These are phyloP conservation scores for Cymbopogon citratus DNA, from an alignment of 176 grass and related monocot genomes.

Conservation along the genomic window DNA sequence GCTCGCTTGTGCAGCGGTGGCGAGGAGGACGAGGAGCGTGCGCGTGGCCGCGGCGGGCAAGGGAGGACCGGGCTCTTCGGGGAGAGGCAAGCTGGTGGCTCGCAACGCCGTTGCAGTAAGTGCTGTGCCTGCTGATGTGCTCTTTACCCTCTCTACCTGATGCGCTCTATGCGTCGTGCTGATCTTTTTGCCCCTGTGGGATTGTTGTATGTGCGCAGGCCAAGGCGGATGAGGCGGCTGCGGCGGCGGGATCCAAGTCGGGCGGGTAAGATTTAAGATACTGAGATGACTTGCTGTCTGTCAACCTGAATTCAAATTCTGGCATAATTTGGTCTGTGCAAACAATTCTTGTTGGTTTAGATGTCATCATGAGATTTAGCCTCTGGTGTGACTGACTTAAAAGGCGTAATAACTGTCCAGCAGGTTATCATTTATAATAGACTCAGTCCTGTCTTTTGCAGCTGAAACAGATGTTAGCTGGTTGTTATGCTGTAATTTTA, in stretches of 20 bases:
- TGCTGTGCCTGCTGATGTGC: background rate
- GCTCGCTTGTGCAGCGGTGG: background rate
- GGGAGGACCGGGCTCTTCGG: background rate
- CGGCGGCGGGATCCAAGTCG: conserved; percentile 10
- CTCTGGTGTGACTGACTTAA: background rate
- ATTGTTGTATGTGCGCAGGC: conserved; percentile 25
- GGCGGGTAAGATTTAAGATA: conserved; percentile 15
- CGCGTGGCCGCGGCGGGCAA: conserved; percentile 12
- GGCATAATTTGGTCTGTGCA: background rate
- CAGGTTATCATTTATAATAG: background rate
- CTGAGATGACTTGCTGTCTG: background rate
- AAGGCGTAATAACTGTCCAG: background rate
- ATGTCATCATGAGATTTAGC: background rate
- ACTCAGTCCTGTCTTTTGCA: background rate
- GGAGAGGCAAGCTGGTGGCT: background rate
- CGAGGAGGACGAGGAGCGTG: conserved; percentile 8
- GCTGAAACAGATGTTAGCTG: background rate
- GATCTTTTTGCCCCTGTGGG: background rate
- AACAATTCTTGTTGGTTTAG: background rate
- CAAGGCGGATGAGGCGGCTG: conserved; percentile 19
- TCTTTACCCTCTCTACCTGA: background rate
- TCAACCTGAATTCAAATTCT: background rate
- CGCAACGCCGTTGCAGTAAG: conserved; percentile 35
- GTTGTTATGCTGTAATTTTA: background rate
- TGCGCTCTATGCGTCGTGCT: background rate